Evolutionary conservation across 208 protist genomes (phyloP), one percentile per base, ranked within the genome.

Genomic region (Angomonas ambiguus): DNA sequence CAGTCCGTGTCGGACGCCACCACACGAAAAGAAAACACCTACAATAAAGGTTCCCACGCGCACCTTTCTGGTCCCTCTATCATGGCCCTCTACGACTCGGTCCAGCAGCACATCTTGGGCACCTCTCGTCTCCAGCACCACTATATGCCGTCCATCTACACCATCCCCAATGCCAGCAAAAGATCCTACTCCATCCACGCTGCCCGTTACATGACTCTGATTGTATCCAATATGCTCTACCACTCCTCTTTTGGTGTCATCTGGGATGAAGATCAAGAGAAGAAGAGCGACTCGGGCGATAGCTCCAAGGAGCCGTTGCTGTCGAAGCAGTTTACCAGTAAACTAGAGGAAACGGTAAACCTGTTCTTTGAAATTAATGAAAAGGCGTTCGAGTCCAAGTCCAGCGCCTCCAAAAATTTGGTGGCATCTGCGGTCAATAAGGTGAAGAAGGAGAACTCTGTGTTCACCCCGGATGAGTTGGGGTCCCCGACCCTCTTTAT

Each of bases 71-170:
- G 68, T 1, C 24, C 65, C 2, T 91, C 85, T 27, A 69, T 76
- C 28, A 13, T 83, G 10, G 76, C 79, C 10, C 77, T 91, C 0
- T 82, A 85, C 60, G 67, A 74, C 31, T 74, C 85, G 24, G 35
- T 91, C 1, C 38, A 70, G 34, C 58, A 72, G 27, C 71, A 87
- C 84, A 91, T 57, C 18, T 79, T 1, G 57, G 67, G 8, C 31
- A 79, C 30, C 74, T 69, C 28, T 10, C 68, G 18, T 57, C 51
- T 22, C 49, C 60, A 16, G 13, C 57, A 1, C 27, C 53, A 4
- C n/a, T 62, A 32, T 49, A 27, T 2, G 68, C 62, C 34, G 68
- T 71, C 32, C 67, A 67, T 20, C 42, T 67, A 72, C 28, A 72
- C 67, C n/a, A 65, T n/a, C 22, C 34, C 41, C 22, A 65, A 48